Evolutionary conservation across 2,329 filamentous ascomycete genomes (phyloP).

Genomic region (Cryphonectria parasitica): DNA sequence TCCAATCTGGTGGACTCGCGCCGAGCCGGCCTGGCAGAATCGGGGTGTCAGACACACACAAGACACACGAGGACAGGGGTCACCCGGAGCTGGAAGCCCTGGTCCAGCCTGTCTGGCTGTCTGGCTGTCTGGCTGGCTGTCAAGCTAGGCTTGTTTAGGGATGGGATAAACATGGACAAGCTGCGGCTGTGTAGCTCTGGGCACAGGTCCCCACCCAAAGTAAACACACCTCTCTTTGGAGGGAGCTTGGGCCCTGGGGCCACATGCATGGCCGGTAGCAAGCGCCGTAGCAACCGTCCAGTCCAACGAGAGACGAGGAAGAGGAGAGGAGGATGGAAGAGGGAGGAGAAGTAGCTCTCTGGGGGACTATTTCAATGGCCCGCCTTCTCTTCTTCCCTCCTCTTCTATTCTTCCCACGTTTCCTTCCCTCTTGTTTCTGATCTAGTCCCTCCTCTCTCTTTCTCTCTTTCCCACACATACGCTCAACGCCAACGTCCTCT

Average conservation of each 20-base stretch:
- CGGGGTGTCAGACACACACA: constrained; percentile 11
- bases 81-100: constrained; percentile 26
- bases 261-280: neutral
- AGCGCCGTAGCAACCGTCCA: constrained; percentile 9
- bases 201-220: constrained; percentile 24
- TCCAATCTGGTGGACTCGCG: constrained; percentile 8
- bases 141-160: constrained; percentile 20
- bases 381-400: constrained; percentile 29
- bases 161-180: constrained; percentile 23
- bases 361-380: constrained; percentile 29
- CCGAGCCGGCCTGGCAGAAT: constrained; percentile 24
- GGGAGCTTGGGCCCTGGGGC: neutral
- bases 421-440: constrained; percentile 25
- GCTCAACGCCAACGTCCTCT: constrained; percentile 31
- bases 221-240: constrained; percentile 24
- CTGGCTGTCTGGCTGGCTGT: constrained; percentile 6
- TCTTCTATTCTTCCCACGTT: constrained; percentile 21
- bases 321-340: constrained; percentile 12
- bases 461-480: constrained; percentile 31
- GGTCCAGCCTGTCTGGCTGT: constrained; percentile 5
- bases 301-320: neutral
- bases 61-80: constrained; percentile 16
- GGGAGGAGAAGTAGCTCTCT: neutral
- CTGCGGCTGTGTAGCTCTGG: constrained; percentile 21
- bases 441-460: constrained; percentile 28